phyloP scores from a whole-genome alignment of 2,329 filamentous ascomycete species.

The Cladosporium oxysporum region DNA sequence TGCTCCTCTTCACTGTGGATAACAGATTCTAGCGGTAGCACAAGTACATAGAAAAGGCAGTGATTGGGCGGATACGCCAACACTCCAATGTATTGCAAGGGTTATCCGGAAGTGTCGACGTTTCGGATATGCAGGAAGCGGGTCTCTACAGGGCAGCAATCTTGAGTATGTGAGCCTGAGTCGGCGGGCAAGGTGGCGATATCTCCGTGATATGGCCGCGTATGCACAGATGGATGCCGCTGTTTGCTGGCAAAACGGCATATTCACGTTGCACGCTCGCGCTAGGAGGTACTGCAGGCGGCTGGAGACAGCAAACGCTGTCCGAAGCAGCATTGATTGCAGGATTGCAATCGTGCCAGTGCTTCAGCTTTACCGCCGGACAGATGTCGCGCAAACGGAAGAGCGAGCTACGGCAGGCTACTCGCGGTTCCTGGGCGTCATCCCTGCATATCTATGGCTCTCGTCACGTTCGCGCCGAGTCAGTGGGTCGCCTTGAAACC shows the following conservation, averaged over 20 bases:
- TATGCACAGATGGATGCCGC: not conserved
- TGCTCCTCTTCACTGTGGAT: slow-evolving; percentile 87
- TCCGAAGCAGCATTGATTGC: not conserved
- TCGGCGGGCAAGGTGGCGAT: not conserved
- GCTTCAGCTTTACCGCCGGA: slow-evolving; percentile 4
- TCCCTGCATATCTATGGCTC: slow-evolving; percentile 8
- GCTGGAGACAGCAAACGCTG: slow-evolving; percentile 4
- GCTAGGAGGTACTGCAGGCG: not conserved
- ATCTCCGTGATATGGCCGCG: not conserved
- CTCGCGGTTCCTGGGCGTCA: not conserved
- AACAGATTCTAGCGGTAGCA: slow-evolving; percentile 53
- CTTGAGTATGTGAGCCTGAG: not conserved
- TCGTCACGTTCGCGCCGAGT: not conserved
- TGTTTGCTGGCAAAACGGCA: not conserved
- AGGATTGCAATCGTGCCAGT: not conserved
- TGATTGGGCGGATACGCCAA: slow-evolving; percentile 7
- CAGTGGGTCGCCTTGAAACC: not conserved
- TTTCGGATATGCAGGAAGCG: slow-evolving; percentile 10
- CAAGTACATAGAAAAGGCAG: slow-evolving; percentile 9
- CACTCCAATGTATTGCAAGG: not conserved
- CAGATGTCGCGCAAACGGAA: not conserved
- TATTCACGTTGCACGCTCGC: not conserved
- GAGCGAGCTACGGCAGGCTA: not conserved
- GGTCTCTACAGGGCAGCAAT: not conserved
- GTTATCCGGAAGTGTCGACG: not conserved